Percentiles rank a stretch among this genome's conserved stretches.
Conservation (phyloP, 2,329 filamentous ascomycete genomes). For the Alternaria brassicae region DNA sequence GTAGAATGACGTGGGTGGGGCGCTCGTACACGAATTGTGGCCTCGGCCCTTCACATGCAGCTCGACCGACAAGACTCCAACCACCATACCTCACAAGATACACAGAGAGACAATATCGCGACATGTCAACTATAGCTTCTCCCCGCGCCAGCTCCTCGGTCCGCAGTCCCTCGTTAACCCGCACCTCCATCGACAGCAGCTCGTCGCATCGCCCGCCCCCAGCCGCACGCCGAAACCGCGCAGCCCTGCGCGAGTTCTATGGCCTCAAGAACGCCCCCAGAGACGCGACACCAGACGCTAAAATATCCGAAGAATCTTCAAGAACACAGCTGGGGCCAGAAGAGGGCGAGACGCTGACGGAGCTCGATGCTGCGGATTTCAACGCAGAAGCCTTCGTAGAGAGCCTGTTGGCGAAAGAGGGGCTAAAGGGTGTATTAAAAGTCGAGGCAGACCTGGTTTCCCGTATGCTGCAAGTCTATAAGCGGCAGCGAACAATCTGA, state of each 20-base stretch:
- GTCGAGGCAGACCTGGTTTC: constrained; percentile 73
- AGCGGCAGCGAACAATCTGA: neutral
- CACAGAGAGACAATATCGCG: neutral
- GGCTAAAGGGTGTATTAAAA: constrained; percentile 71
- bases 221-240: constrained; percentile 73
- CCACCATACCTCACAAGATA: neutral
- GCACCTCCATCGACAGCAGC: constrained; percentile 68
- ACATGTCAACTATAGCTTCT: constrained; percentile 67
- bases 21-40: constrained; percentile 16
- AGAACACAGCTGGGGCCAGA: constrained; percentile 47
- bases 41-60: constrained; percentile 30
- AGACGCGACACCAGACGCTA: constrained; percentile 30
- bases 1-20: constrained; percentile 34
- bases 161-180: constrained; percentile 75
- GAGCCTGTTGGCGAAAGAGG: constrained; percentile 66
- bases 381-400: constrained; percentile 73
- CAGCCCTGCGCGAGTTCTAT: constrained; percentile 93
- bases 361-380: constrained; percentile 78
- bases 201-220: constrained; percentile 27
- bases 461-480: constrained; percentile 39
- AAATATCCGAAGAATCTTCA: constrained; percentile 43
- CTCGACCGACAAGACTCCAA: constrained; percentile 5
- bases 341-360: constrained; percentile 66
- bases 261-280: constrained; percentile 68
- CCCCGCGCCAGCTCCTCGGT: constrained; percentile 66